Evolutionary conservation across 169 alveolate genomes (phyloP).

Genomic region (Ichthyophthirius multifiliis): DNA sequence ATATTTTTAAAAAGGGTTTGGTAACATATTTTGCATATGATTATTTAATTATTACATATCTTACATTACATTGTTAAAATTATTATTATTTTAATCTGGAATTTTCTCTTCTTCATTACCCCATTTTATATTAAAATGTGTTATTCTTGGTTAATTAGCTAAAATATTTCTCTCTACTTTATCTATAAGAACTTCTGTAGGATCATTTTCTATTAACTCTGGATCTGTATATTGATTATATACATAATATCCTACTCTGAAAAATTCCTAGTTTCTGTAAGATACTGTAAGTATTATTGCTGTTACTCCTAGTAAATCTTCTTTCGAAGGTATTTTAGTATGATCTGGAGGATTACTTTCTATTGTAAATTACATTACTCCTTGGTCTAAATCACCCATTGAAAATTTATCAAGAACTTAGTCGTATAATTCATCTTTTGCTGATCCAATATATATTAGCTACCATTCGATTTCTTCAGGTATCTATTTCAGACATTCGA

Average conservation of each 20-base stretch:
- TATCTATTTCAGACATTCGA: slow-evolving; percentile 91
- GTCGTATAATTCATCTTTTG: slow-evolving; percentile 86
- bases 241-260: slow-evolving; percentile 96
- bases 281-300: slow-evolving; percentile 95
- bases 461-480: slow-evolving; percentile 90
- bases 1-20: background rate
- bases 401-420: slow-evolving; percentile 93
- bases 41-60: background rate
- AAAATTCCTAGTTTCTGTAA: slow-evolving; percentile 94
- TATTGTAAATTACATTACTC: slow-evolving; percentile 92
- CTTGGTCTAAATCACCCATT: slow-evolving; percentile 92
- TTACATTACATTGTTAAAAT: background rate
- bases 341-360: slow-evolving; percentile 94
- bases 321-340: slow-evolving; percentile 77
- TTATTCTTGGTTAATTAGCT: slow-evolving; percentile 95
- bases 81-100: background rate
- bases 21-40: background rate
- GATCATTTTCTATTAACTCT: slow-evolving; percentile 94
- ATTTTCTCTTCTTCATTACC: slow-evolving; percentile 56
- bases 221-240: slow-evolving; percentile 93
- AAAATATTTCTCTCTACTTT: slow-evolving; percentile 92
- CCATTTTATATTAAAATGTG: slow-evolving; percentile 96
- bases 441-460: slow-evolving; percentile 73
- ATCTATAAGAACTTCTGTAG: slow-evolving; percentile 88
- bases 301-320: slow-evolving; percentile 94